Evolutionary conservation across 495 filamentous ascomycete genomes (phyloP).

Genomic region (Pyrenopolyporus hunteri): DNA sequence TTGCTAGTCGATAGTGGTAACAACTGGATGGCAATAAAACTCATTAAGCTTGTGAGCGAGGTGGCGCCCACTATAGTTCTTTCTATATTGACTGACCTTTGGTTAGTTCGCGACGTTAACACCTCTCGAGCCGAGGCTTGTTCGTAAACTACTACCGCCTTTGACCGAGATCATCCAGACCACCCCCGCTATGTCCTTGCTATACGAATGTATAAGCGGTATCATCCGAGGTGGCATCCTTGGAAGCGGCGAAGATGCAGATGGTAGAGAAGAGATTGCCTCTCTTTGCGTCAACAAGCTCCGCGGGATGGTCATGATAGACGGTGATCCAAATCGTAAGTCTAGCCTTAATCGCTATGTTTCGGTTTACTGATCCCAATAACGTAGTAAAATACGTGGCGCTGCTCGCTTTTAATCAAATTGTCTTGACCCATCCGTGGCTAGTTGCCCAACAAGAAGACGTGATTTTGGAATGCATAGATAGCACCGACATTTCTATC

Average conservation of each 20-base stretch:
- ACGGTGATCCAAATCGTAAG: slow-evolving; percentile 91
- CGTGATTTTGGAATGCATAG: slow-evolving; percentile 93
- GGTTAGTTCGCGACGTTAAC: slow-evolving; percentile 90
- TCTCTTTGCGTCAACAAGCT: slow-evolving; percentile 90
- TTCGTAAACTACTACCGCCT: slow-evolving; percentile 93
- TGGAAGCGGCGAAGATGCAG: slow-evolving; percentile 72
- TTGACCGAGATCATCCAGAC: slow-evolving; percentile 91
- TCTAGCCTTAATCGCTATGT: slow-evolving; percentile 11
- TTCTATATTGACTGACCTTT: slow-evolving; percentile 35
- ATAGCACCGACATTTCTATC: slow-evolving; percentile 96
- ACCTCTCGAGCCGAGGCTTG: slow-evolving; percentile 86
- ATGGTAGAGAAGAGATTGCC: slow-evolving; percentile 91
- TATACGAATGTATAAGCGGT: slow-evolving; percentile 98
- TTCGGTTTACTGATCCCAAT: slow-evolving; percentile 18
- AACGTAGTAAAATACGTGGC: slow-evolving; percentile 92
- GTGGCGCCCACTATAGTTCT: background rate
- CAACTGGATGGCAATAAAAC: slow-evolving; percentile 99
- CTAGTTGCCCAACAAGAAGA: slow-evolving; percentile 91
- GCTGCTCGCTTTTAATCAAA: slow-evolving; percentile 89
- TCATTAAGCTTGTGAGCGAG: slow-evolving; percentile 85
- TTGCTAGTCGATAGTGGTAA: slow-evolving; percentile 90
- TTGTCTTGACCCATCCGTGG: slow-evolving; percentile 84
- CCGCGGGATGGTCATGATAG: slow-evolving; percentile 88
- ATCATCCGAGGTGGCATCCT: slow-evolving; percentile 96
- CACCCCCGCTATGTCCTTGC: slow-evolving; percentile 92